Evolutionary conservation across 2,329 filamentous ascomycete genomes (phyloP).

Genomic region (Leptographium lundbergii): DNA sequence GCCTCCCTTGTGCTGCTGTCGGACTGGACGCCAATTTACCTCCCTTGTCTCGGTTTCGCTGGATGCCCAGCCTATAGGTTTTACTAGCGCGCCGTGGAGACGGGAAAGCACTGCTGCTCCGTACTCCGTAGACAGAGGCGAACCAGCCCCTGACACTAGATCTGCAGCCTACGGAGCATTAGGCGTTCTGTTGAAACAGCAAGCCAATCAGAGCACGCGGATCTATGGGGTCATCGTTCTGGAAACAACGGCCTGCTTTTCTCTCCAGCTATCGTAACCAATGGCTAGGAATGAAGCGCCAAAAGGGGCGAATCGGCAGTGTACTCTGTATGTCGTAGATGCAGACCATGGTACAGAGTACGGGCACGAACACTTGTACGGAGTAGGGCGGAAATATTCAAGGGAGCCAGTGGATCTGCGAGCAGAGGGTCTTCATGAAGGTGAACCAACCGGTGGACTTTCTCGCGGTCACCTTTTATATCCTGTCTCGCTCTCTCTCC

Average conservation of each 20-base stretch:
- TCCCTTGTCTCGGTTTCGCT: not conserved
- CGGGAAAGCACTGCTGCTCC: too few species aligned
- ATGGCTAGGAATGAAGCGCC: not conserved
- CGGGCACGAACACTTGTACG: not conserved
- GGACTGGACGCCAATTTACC: not conserved
- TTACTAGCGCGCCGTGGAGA: not conserved
- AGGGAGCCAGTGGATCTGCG: not conserved
- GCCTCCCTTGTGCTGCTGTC: not conserved
- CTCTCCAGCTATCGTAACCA: not conserved
- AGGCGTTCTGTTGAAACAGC: conserved; percentile 4
- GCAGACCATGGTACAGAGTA: not conserved
- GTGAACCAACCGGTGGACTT: not conserved
- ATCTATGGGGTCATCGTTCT: not conserved
- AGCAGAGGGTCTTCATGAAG: not conserved
- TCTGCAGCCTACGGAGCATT: not conserved
- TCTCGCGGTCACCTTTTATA: not conserved
- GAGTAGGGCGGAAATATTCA: not conserved
- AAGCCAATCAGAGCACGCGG: conserved; percentile 7
- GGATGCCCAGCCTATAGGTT: not conserved
- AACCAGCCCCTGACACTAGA: not conserved
- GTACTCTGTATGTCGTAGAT: not conserved
- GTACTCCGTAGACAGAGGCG: too few species aligned
- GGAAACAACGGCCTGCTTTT: conserved; percentile 5
- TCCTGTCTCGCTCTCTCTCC: not conserved
- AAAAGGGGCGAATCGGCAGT: not conserved